Percentiles rank a stretch among this genome's conserved stretches.
Conservation (phyloP, 2,329 filamentous ascomycete genomes). For the Thelonectria blattea region DNA sequence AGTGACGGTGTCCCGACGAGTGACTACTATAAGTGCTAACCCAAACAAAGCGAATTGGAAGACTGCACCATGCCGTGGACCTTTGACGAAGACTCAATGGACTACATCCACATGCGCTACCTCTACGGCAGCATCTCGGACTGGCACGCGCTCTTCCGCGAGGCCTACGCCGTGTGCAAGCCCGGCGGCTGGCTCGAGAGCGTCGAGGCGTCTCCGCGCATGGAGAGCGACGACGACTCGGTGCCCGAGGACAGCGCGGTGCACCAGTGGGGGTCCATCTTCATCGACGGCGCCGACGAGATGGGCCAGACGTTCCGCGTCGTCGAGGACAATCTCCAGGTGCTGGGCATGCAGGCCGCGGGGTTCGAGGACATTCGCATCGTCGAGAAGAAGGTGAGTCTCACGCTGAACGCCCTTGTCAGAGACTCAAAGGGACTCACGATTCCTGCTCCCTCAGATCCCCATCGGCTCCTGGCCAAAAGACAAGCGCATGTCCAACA, state of each 20-base stretch:
- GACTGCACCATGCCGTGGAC: conserved; percentile 33
- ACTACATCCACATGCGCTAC: conserved; percentile 30
- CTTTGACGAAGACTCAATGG: conserved; percentile 16
- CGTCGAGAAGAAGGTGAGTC: conserved; percentile 17
- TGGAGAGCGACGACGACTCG: conserved; percentile 22
- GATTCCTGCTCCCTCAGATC: conserved; percentile 7
- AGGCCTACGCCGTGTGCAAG: conserved; percentile 19
- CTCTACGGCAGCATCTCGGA: conserved; percentile 24
- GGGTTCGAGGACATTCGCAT: conserved; percentile 19
- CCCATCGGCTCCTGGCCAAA: conserved; percentile 27
- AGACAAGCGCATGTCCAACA: conserved; percentile 15
- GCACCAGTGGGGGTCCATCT: conserved; percentile 31
- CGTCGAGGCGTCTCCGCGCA: conserved; percentile 20
- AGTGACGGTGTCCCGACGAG: not conserved
- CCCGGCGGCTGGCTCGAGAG: conserved; percentile 26
- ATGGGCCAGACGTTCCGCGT: conserved; percentile 24
- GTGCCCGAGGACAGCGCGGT: conserved; percentile 25
- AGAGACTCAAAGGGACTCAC: not conserved
- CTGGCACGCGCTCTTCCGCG: conserved; percentile 21
- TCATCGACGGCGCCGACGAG: conserved; percentile 22
- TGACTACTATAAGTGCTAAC: not conserved
- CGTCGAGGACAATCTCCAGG: conserved; percentile 24
- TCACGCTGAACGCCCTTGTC: not conserved
- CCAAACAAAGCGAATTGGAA: conserved; percentile 22
- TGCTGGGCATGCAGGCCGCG: conserved; percentile 18